These are phyloP conservation scores for Rostrohypoxylon terebratum DNA, from an alignment of 495 filamentous ascomycete genomes.

Conservation along the genomic window DNA sequence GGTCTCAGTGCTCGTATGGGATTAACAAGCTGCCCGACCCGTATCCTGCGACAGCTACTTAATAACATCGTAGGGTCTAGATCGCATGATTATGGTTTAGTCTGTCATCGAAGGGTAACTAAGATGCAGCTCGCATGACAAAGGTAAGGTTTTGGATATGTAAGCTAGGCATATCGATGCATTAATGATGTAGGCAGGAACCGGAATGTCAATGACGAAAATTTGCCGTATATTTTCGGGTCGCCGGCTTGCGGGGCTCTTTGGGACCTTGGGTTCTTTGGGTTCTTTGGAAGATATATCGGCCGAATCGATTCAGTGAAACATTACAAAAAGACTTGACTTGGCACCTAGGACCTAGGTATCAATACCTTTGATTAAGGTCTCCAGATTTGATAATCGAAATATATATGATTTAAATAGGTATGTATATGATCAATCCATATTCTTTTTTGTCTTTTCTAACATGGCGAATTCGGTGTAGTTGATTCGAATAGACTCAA, in stretches of 20 bases:
- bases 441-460: background rate
- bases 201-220: slow-evolving; percentile 35
- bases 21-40: slow-evolving; percentile 9
- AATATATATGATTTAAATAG: background rate
- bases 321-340: slow-evolving; percentile 29
- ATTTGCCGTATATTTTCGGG: slow-evolving; percentile 23
- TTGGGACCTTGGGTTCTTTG: slow-evolving; percentile 19
- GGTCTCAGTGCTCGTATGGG: background rate
- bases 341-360: slow-evolving; percentile 29
- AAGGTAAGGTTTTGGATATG: slow-evolving; percentile 3
- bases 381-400: background rate
- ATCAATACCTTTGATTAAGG: background rate
- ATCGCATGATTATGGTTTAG: slow-evolving; percentile 22
- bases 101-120: background rate
- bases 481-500: background rate
- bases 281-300: background rate
- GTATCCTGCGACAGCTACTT: slow-evolving; percentile 39
- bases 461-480: background rate
- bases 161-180: background rate
- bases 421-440: background rate
- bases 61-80: slow-evolving; percentile 39
- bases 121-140: background rate
- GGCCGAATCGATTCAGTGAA: background rate
- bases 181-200: background rate
- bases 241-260: slow-evolving; percentile 35